A percentile compares a stretch with the other conserved stretches of the same genome.
phyloP scores from a whole-genome alignment of 768 basidiomycete genomes.

The Rhodotorula graminis region DNA sequence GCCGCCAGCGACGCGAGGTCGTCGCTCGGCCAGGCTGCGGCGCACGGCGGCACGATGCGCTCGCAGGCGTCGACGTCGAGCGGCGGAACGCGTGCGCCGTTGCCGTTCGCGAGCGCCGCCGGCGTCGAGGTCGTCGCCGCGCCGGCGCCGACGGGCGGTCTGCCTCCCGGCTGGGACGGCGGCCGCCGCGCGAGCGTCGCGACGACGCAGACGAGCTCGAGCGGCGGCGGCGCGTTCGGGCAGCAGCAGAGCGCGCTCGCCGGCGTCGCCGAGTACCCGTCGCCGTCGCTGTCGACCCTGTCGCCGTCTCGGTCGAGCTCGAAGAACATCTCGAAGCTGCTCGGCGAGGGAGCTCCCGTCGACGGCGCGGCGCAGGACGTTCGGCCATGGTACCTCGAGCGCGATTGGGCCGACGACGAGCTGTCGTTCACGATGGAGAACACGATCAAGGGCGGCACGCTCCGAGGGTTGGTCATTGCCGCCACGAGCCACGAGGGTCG shows the following conservation, averaged over 20 bases:
- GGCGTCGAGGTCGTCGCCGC: neutral
- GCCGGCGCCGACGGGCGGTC: neutral
- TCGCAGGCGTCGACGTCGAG: neutral
- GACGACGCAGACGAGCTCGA: constrained; percentile 12
- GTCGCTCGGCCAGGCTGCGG: neutral
- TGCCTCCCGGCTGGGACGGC: constrained; percentile 28
- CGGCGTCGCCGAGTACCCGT: neutral
- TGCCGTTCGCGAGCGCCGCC: neutral
- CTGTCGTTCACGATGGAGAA: constrained; percentile 81
- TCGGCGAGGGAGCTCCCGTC: constrained; percentile 53
- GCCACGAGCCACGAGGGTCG: constrained; percentile 84
- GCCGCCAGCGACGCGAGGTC: neutral
- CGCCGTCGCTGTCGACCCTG: constrained; percentile 5
- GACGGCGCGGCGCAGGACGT: neutral
- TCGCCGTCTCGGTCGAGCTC: constrained; percentile 21
- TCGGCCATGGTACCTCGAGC: constrained; percentile 76
- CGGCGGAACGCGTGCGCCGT: neutral
- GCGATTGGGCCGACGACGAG: constrained; percentile 71
- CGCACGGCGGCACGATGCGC: neutral
- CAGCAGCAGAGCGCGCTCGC: neutral
- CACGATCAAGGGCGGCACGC: constrained; percentile 76
- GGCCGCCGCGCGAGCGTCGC: constrained; percentile 19
- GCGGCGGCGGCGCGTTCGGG: neutral
- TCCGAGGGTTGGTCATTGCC: constrained; percentile 77
- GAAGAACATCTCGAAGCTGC: constrained; percentile 61